These are phyloP conservation scores for Amanita rubescens DNA, from an alignment of 768 basidiomycete species.

Conservation along the genomic window DNA sequence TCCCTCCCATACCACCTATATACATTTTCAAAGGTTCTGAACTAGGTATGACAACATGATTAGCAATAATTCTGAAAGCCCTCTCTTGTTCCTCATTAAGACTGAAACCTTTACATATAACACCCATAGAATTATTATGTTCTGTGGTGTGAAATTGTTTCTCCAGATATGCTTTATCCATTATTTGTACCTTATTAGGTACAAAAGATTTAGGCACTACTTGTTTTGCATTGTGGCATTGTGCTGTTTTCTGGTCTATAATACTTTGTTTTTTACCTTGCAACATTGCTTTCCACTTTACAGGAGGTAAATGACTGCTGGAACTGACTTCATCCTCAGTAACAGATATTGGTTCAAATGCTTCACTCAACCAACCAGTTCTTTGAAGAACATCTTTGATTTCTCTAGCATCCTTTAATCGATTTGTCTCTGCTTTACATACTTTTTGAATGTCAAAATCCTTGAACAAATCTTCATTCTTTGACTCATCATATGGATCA, in stretches of 20 bases:
- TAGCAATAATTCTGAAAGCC: too few relatives aligned
- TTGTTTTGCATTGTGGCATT: too few relatives aligned
- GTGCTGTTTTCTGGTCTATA: too few relatives aligned
- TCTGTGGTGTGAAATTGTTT: background rate
- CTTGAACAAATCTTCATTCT: too few relatives aligned
- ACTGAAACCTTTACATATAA: constrained; percentile 6
- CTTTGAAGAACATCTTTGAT: background rate
- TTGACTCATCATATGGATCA: too few relatives aligned
- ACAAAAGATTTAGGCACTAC: background rate
- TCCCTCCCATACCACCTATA: constrained; percentile 20
- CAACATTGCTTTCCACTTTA: background rate
- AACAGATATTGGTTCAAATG: background rate
- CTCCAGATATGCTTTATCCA: background rate
- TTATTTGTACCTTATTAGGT: background rate
- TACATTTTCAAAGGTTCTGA: constrained; percentile 16
- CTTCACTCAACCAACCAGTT: background rate
- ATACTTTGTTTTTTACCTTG: background rate
- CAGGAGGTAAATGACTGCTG: background rate
- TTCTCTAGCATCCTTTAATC: background rate
- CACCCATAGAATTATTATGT: background rate
- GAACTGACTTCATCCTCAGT: background rate
- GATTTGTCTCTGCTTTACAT: background rate
- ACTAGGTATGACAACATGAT: constrained; percentile 10
- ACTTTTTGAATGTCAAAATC: too few relatives aligned
- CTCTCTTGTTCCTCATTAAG: too few relatives aligned